phyloP scores from a whole-genome alignment of 805 yeast genomes.

The Wickerhamomyces mucosus region DNA sequence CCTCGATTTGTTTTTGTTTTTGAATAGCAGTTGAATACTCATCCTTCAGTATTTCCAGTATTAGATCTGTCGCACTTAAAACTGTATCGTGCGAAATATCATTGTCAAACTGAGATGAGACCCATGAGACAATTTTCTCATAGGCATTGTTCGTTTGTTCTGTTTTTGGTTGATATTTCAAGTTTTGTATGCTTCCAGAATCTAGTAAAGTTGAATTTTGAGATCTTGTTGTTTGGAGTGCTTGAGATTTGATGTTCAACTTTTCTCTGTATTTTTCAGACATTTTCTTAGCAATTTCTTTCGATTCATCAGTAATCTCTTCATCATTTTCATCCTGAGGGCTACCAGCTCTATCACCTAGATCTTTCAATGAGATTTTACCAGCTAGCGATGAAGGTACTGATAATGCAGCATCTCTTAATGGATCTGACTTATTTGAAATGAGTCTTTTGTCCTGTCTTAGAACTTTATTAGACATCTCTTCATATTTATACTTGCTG shows the following conservation, averaged over 20 bases:
- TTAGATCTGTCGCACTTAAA: conserved; percentile 60
- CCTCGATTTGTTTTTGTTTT: conserved; percentile 37
- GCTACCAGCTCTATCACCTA: conserved; percentile 40
- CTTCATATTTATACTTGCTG: conserved; percentile 46
- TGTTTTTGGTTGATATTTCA: conserved; percentile 56
- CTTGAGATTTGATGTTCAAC: conserved; percentile 10
- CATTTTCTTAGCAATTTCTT: conserved; percentile 11
- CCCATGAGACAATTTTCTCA: conserved; percentile 51
- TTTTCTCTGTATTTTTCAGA: conserved; percentile 11
- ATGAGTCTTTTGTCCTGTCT: conserved; percentile 45
- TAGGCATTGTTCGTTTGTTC: conserved; percentile 41
- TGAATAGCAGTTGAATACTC: conserved; percentile 34
- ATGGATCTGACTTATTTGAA: conserved; percentile 29
- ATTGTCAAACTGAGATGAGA: conserved; percentile 42
- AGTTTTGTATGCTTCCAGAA: conserved; percentile 29
- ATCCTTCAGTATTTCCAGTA: conserved; percentile 44
- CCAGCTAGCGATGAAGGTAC: conserved; percentile 71
- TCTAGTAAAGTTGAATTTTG: conserved; percentile 23
- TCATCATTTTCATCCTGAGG: conserved; percentile 9
- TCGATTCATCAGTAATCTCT: conserved; percentile 13
- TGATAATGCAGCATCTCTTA: conserved; percentile 39
- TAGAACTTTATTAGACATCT: conserved; percentile 71
- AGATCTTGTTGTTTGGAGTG: conserved; percentile 3
- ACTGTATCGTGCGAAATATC: conserved; percentile 74
- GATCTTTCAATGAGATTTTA: conserved; percentile 51